Conservation (phyloP, 257 asterid species). For the Lithospermum erythrorhizon region DNA sequence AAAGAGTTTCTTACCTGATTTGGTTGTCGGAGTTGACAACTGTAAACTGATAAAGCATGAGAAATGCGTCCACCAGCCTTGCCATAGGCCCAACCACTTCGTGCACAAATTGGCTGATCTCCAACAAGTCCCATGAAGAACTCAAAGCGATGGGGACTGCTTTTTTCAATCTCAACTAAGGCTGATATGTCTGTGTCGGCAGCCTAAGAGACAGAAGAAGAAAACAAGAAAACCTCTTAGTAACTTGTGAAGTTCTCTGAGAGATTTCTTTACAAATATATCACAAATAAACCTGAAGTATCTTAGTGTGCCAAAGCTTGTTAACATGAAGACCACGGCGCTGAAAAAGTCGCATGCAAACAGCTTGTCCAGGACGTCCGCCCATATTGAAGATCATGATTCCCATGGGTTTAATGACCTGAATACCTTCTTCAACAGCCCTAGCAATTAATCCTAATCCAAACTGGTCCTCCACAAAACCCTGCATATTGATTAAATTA, state of each 20-base stretch:
- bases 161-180: slow-evolving; percentile 93
- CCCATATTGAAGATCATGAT: slow-evolving; percentile 99
- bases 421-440: slow-evolving; percentile 99
- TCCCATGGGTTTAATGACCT: slow-evolving; percentile 91
- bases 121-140: slow-evolving; percentile 99
- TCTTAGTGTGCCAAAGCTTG: slow-evolving; percentile 98
- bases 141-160: slow-evolving; percentile 95
- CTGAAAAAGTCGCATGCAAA: slow-evolving; percentile 91
- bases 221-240: slow-evolving; percentile 10
- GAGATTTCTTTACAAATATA: background rate
- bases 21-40: slow-evolving; percentile 91
- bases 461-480: slow-evolving; percentile 98
- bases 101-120: slow-evolving; percentile 93
- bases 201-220: slow-evolving; percentile 51
- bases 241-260: slow-evolving; percentile 1
- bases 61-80: slow-evolving; percentile 91
- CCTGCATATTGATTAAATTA: slow-evolving; percentile 32
- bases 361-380: slow-evolving; percentile 98
- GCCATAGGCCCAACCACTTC: slow-evolving; percentile 98
- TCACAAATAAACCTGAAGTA: slow-evolving; percentile 67
- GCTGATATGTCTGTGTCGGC: slow-evolving; percentile 98
- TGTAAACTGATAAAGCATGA: slow-evolving; percentile 92
- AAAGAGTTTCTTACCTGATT: slow-evolving; percentile 37
- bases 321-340: slow-evolving; percentile 89
- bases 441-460: slow-evolving; percentile 96